These are phyloP conservation scores for Mesembryanthemum crystallinum DNA, from an alignment of 148 eudicot species.

Conservation along the genomic window DNA sequence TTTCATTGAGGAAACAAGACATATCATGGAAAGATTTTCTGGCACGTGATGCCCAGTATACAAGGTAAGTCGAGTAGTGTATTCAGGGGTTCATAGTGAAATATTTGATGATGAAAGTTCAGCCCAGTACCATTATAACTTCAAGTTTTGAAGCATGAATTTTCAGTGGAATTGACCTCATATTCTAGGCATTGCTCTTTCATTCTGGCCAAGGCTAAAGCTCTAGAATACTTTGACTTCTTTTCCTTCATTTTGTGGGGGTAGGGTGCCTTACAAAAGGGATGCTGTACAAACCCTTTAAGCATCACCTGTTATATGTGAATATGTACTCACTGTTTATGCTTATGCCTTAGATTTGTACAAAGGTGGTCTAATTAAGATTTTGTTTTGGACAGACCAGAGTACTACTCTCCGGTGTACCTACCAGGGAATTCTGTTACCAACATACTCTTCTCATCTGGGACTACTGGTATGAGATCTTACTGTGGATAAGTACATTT, in stretches of 20 bases:
- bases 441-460: slow-evolving; percentile 92
- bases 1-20: slow-evolving; percentile 64
- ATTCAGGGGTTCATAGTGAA: neutral
- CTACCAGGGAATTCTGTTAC: slow-evolving; percentile 61
- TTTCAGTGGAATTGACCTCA: neutral
- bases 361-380: slow-evolving; percentile 16
- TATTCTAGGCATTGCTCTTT: neutral
- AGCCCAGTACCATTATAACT: neutral
- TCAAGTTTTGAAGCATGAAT: neutral
- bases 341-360: neutral
- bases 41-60: slow-evolving; percentile 35
- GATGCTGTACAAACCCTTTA: neutral
- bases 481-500: neutral
- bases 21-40: slow-evolving; percentile 75
- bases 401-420: slow-evolving; percentile 54
- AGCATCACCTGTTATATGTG: neutral
- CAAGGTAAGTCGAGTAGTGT: slow-evolving; percentile 45
- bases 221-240: neutral
- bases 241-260: too few species aligned
- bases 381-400: slow-evolving; percentile 46
- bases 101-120: neutral
- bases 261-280: neutral
- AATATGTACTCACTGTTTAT: neutral
- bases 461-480: slow-evolving; percentile 71
- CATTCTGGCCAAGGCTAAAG: neutral